Percentiles rank a stretch among this genome's conserved stretches.
Evolutionary conservation across 164 flowering plant genomes (phyloP).

Genomic region (Nymphaea colorata): DNA sequence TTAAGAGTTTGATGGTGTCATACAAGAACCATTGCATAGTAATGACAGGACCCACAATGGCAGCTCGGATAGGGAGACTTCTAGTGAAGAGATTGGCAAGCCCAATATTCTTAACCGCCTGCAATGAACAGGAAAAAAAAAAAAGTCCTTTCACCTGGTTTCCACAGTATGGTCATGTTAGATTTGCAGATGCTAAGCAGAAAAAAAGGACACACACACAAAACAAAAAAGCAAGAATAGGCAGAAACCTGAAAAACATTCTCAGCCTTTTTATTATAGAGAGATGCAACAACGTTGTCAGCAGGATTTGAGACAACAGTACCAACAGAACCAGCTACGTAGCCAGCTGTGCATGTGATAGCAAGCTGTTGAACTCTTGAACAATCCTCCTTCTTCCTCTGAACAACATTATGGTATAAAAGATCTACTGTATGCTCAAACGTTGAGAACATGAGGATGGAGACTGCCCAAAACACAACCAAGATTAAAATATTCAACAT

Average conservation of each 20-base stretch:
- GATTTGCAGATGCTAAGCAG: neutral
- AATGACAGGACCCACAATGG: slow-evolving; percentile 69
- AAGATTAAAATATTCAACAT: neutral
- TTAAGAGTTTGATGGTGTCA: slow-evolving; percentile 65
- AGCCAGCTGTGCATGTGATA: slow-evolving; percentile 82
- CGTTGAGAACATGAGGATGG: slow-evolving; percentile 80
- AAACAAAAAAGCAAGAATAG: neutral
- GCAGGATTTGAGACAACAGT: slow-evolving; percentile 77
- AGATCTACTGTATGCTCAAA: slow-evolving; percentile 86
- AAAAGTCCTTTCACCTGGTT: neutral
- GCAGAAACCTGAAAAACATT: slow-evolving; percentile 35
- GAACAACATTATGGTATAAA: slow-evolving; percentile 34
- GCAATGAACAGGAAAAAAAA: slow-evolving; percentile 4
- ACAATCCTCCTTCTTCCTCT: slow-evolving; percentile 67
- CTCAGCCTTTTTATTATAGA: slow-evolving; percentile 58
- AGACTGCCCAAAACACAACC: slow-evolving; percentile 34
- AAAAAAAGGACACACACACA: neutral
- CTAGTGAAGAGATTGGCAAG: slow-evolving; percentile 59
- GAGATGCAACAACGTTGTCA: slow-evolving; percentile 66
- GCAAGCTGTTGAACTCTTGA: slow-evolving; percentile 75
- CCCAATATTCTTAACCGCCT: slow-evolving; percentile 81
- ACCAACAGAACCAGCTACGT: slow-evolving; percentile 74
- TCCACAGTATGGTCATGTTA: neutral
- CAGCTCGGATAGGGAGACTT: slow-evolving; percentile 74
- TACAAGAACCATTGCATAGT: slow-evolving; percentile 85